Base-by-base conservation (phyloP, 1,284 basidiomycete genomes). In the Marasmius tenuissimus region DNA sequence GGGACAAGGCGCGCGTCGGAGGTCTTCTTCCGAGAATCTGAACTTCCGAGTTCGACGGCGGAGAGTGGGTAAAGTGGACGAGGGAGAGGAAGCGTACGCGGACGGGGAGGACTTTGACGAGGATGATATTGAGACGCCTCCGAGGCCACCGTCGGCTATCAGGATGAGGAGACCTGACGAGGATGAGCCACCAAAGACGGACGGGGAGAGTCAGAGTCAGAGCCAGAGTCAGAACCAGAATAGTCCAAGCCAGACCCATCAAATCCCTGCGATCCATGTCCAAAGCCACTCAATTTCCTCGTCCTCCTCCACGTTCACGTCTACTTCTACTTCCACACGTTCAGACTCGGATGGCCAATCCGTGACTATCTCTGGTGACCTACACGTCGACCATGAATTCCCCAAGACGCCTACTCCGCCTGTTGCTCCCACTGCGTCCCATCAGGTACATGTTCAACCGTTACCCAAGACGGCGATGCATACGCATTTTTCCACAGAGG, bases 401-500 rank as follows among this genome's bases (percentile, higher is more conserved):
- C 16, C 37, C 39, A n/a, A 49, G 35, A 49, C 42, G 38, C 39
- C 58, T 56, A 20, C 58, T 27, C 18, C 58, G 39, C 18, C 42
- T n/a, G n/a, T 33, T 4, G 69, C 75, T 16, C 71, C 69, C 20
- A 67, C 69, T 9, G 66, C 70, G 22, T 67, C 27, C 27, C 27
- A 27, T 27, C 27, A 27, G 27, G 27, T 71, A 51, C 71, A 72
- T 40, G 51, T 59, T 3, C 69, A 75, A 48, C 60, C 60, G 3
- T n/a, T n/a, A 20, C 74, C 76, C 0, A 81, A 84, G 67, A 82
- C 84, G 1, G 72, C 76, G 45, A 77, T 85, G 66, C 80, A 85
- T 52, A 85, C 89, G 11, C 82, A 83, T 12, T 91, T 90, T 68
- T 84, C 88, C 1, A 85, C 86, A 1, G 85, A 88, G 57, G 84